These are phyloP conservation scores for Aureoboletus auriporus DNA, from an alignment of 768 basidiomycete genomes.

Conservation along the genomic window DNA sequence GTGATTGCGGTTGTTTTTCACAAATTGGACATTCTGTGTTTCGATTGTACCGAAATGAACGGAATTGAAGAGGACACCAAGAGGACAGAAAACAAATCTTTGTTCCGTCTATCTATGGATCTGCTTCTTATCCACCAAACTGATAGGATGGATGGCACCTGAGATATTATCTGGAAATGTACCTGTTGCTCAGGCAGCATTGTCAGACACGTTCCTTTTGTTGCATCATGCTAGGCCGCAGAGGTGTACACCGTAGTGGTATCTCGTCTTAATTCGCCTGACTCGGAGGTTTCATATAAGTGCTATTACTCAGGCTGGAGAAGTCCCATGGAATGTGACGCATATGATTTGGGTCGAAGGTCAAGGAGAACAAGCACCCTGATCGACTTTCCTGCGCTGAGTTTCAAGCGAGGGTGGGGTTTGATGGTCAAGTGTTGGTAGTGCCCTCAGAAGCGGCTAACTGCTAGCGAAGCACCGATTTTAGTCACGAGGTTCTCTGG, in stretches of 20 bases:
- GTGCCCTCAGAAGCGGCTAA: background rate
- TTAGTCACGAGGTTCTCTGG: background rate
- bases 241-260: background rate
- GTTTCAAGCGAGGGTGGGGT: background rate
- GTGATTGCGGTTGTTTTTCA: too few species aligned
- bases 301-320: background rate
- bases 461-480: background rate
- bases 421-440: background rate
- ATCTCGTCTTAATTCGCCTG: background rate
- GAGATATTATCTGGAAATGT: background rate
- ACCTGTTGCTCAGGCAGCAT: background rate
- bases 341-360: background rate
- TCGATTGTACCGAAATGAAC: too few species aligned
- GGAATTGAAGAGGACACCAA: too few species aligned
- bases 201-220: background rate
- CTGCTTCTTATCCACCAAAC: too few species aligned
- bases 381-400: background rate
- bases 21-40: too few species aligned
- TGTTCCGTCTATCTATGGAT: too few species aligned
- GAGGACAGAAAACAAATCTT: too few species aligned
- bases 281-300: background rate
- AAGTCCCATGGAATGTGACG: background rate
- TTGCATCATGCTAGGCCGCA: constrained; percentile 1
- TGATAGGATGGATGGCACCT: background rate
- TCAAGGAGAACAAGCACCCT: background rate